These are phyloP conservation scores for Senna siamea DNA, from an alignment of 306 rosid genomes.

Conservation along the genomic window DNA sequence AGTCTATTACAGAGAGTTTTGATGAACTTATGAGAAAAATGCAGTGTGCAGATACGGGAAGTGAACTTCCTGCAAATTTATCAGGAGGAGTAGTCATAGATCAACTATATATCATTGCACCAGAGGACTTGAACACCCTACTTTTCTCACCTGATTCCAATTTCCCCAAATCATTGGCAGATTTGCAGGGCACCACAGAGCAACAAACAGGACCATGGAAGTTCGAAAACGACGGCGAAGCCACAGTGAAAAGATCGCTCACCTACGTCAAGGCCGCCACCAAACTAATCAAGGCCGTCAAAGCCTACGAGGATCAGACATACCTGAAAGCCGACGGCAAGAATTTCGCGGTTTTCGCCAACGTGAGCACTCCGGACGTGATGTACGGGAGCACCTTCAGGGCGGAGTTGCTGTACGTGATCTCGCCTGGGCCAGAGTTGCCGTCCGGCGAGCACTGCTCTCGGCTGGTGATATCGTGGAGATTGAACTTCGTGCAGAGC, in stretches of 20 bases:
- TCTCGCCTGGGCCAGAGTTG: constrained; percentile 89
- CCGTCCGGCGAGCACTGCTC: constrained; percentile 76
- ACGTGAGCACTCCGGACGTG: constrained; percentile 85
- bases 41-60: constrained; percentile 66
- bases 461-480: constrained; percentile 86
- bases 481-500: constrained; percentile 83
- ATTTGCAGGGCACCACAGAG: constrained; percentile 73
- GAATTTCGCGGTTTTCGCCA: constrained; percentile 66
- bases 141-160: constrained; percentile 68
- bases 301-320: constrained; percentile 80
- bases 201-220: constrained; percentile 71
- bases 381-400: constrained; percentile 83
- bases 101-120: constrained; percentile 67
- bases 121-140: constrained; percentile 66
- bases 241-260: constrained; percentile 61
- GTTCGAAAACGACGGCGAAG: constrained; percentile 54
- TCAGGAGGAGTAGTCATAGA: constrained; percentile 89
- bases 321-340: constrained; percentile 86
- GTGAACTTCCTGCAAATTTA: constrained; percentile 72
- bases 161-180: constrained; percentile 65
- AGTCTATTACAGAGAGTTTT: constrained; percentile 51
- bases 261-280: constrained; percentile 77
- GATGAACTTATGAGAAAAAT: constrained; percentile 66
- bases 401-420: constrained; percentile 74
- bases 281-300: constrained; percentile 75